Evolutionary conservation across 2,329 filamentous ascomycete genomes (phyloP), one percentile per base, ranked within the genome.

Genomic region (Xylaria sp.): DNA sequence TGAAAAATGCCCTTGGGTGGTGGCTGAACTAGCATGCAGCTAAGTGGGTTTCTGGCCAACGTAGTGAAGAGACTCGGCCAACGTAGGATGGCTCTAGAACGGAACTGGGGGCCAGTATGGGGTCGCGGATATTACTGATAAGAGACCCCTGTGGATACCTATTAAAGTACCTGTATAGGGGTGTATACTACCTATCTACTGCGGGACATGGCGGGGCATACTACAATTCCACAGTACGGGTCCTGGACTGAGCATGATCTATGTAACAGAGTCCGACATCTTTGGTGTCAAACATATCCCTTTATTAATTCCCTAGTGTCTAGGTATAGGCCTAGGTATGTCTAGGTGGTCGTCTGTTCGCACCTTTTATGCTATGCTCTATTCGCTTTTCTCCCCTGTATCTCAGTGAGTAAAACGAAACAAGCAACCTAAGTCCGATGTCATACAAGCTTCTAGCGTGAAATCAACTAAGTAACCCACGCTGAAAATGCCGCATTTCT

Each of bases 291-390:
- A 51, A 9, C 27, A 16, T 32, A 35, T 54, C 47, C 25, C 18
- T 53, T 13, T 5, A 54, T 65, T 35, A 53, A 59, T 13, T 32
- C 23, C 25, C 9, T 51, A 8, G 29, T 35, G 29, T 12, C 35
- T 63, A 54, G 63, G 53, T 66, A 54, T 59, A 42, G 54, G 54
- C 40, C 35, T 50, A 37, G 57, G 51, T 66, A 64, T 68, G 37
- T 55, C 48, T 57, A 57, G 29, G 42, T 62, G 6, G 18, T 32
- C 27, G 18, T 32, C 27, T 50, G 42, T 47, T n/a, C 29, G 10
- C 29, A 23, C 21, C 50, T 60, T 23, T 65, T 47, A 60, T 48
- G 10, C 16, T 23, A n/a, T 21, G 40, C 25, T 69, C 62, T 60
- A 61, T 65, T 6, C 10, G 13, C 18, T 35, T n/a, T 42, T 9